phyloP scores from a whole-genome alignment of 306 rosid species.

The Sicyos edulis region DNA sequence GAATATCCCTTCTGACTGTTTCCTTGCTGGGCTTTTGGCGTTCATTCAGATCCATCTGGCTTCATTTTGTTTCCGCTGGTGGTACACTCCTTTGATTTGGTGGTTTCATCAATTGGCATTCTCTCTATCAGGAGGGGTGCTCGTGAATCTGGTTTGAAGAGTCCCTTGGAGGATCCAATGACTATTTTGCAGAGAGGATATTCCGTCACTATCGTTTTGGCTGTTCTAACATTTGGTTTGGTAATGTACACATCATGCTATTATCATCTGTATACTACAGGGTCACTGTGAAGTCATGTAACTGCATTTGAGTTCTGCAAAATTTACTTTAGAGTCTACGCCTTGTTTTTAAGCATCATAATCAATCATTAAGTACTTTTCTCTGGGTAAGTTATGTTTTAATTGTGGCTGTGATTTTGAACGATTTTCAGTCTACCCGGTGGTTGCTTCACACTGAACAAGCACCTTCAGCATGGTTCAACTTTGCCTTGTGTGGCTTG shows the following conservation, averaged over 20 bases:
- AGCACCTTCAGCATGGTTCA: constrained; percentile 99
- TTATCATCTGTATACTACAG: not conserved
- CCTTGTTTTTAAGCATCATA: constrained; percentile 20
- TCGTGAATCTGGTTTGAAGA: constrained; percentile 66
- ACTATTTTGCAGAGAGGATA: constrained; percentile 91
- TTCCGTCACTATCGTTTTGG: constrained; percentile 74
- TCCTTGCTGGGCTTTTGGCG: constrained; percentile 27
- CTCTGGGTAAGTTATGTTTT: constrained; percentile 25
- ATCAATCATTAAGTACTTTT: constrained; percentile 15
- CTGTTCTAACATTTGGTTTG: constrained; percentile 85
- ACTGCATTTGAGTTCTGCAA: not conserved
- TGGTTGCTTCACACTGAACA: constrained; percentile 94
- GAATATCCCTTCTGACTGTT: constrained; percentile 18
- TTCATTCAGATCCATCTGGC: constrained; percentile 89
- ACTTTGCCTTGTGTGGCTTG: constrained; percentile 93
- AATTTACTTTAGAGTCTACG: not conserved
- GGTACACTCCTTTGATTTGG: constrained; percentile 89
- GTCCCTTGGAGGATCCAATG: constrained; percentile 91
- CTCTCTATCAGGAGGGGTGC: constrained; percentile 84
- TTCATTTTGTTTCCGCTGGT: constrained; percentile 99
- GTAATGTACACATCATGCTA: constrained; percentile 38
- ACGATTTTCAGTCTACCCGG: constrained; percentile 66
- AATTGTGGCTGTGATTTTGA: constrained; percentile 8
- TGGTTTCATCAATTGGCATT: constrained; percentile 84
- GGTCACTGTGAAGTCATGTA: not conserved